Evolutionary conservation across 1,139 yeast species (phyloP).

Genomic region (Suhomyces panamericanus): DNA sequence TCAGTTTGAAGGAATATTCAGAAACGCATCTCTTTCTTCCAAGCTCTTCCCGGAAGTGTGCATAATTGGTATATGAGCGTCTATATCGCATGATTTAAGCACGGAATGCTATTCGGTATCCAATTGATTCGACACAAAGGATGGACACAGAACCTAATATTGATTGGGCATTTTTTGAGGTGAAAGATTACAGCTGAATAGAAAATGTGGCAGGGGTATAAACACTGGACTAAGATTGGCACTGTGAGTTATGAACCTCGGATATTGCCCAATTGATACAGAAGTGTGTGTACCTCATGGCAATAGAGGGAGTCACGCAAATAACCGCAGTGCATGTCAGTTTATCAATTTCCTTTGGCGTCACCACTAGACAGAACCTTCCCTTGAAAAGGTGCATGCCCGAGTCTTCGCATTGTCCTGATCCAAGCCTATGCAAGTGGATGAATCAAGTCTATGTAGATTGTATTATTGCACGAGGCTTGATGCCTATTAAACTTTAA

Average conservation of each 20-base stretch:
- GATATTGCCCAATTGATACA: slow-evolving; percentile 1
- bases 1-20: background rate
- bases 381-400: background rate
- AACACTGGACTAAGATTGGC: slow-evolving; percentile 1
- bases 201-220: slow-evolving; percentile 3
- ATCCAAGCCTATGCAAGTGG: too few relatives aligned
- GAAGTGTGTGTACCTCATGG: slow-evolving; percentile 1
- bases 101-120: background rate
- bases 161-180: background rate
- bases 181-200: background rate
- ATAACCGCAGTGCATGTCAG: slow-evolving; percentile 1
- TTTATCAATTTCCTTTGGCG: background rate
- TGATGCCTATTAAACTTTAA: slow-evolving; percentile 1
- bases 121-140: background rate
- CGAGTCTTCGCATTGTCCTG: background rate
- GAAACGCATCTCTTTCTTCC: background rate
- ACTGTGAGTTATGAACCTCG: slow-evolving; percentile 2
- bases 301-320: slow-evolving; percentile 1
- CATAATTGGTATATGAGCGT: background rate
- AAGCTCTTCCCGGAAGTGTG: slow-evolving; percentile 3
- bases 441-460: too few relatives aligned
- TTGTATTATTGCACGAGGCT: background rate
- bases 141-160: background rate
- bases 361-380: background rate
- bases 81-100: slow-evolving; percentile 2